Evolutionary conservation across 176 grass and related monocot species (phyloP), one percentile per base, ranked within the genome.

Genomic region (Zoysia pacifica): DNA sequence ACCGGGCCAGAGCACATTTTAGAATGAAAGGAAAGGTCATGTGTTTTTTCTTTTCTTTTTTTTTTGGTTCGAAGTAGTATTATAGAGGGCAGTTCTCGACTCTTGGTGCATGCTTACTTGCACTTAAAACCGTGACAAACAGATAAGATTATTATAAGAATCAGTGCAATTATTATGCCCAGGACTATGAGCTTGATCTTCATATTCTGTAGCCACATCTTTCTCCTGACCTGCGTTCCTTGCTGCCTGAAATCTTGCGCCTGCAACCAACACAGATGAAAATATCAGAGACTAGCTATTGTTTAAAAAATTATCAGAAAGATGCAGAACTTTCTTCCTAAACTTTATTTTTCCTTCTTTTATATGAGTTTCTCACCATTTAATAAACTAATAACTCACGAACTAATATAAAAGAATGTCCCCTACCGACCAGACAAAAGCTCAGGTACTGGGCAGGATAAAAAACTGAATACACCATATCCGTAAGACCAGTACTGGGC

Each of bases 141-240:
- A 10, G 94, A 97, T 61, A 93, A 79, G 72, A 97, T 72, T 13
- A 97, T 97, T 76, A 97, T 93, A 10, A 97, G 91, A 47, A 97
- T 93, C 16, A 97, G 74, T 3, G 91, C 94, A 2, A 97, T 81
- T 12, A 93, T 97, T 75, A 97, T 97, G 54, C 86, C 91, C 5
- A 97, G 78, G 14, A 97, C 94, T 6, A 97, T 97, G 2, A 97
- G 89, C 82, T 97, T 97, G 42, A 97, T 91, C 82, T 97, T 97
- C 94, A 97, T 97, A 79, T 97, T 97, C 53, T 97, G 91, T 10
- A 97, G 69, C 94, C 94, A 97, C 94, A 97, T 97, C 89, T 97
- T 97, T 81, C 94, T 81, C 74, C 91, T 80, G 38, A 97, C 86
- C 45, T 91, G 60, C 4, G 91, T 93, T 39, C 94, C 91, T 71